phyloP scores from a whole-genome alignment of 257 asterid species.

The Ocimum tenuiflorum region DNA sequence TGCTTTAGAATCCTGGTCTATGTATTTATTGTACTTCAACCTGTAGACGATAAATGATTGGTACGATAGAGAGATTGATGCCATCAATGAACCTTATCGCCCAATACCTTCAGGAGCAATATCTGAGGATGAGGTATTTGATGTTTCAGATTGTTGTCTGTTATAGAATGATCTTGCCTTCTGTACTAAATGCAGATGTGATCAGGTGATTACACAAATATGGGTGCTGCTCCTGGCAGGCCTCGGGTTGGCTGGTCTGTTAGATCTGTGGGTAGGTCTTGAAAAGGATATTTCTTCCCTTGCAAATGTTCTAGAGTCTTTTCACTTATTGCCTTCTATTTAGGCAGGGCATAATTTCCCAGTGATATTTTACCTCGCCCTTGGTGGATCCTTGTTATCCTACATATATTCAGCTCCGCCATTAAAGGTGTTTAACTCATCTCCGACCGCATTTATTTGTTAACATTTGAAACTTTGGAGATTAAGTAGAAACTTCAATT shows the following conservation, averaged over 20 bases:
- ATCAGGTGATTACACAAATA: slow-evolving; percentile 86
- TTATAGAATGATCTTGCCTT: slow-evolving; percentile 7
- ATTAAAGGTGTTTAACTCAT: slow-evolving; percentile 50
- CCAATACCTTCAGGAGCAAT: slow-evolving; percentile 93
- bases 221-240: slow-evolving; percentile 95
- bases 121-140: slow-evolving; percentile 64
- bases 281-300: slow-evolving; percentile 11
- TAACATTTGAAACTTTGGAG: background rate
- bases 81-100: slow-evolving; percentile 93
- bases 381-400: slow-evolving; percentile 92
- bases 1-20: slow-evolving; percentile 13
- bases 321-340: slow-evolving; percentile 19
- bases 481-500: background rate
- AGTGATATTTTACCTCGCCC: slow-evolving; percentile 75
- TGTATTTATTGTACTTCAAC: slow-evolving; percentile 15
- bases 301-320: background rate
- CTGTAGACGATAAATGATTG: slow-evolving; percentile 84
- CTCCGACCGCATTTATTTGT: slow-evolving; percentile 14
- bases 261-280: slow-evolving; percentile 88
- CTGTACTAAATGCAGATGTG: slow-evolving; percentile 16
- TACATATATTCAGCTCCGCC: slow-evolving; percentile 99
- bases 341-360: slow-evolving; percentile 94
- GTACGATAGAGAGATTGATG: slow-evolving; percentile 95
- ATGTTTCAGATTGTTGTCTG: slow-evolving; percentile 14
- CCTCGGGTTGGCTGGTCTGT: slow-evolving; percentile 71